Percentiles rank a stretch among this genome's conserved stretches.
These are phyloP conservation scores for Plasmodium gaboni DNA, from an alignment of 169 alveolate genomes.

Conservation along the genomic window DNA sequence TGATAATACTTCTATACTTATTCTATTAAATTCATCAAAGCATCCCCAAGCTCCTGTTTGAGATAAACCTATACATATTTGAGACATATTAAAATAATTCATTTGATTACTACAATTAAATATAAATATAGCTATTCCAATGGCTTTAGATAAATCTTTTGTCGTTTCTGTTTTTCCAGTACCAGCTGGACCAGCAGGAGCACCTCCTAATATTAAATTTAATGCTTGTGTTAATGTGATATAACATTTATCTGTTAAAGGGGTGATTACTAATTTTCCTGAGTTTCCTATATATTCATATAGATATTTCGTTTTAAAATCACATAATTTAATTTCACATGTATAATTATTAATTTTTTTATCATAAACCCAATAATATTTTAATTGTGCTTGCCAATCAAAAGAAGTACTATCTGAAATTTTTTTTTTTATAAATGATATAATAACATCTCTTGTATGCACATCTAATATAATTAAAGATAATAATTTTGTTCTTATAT, in stretches of 20 bases:
- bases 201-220: constrained; percentile 94
- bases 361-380: constrained; percentile 92
- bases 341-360: constrained; percentile 83
- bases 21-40: constrained; percentile 98
- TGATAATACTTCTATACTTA: constrained; percentile 96
- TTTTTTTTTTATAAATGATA: constrained; percentile 92
- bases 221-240: constrained; percentile 96
- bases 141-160: constrained; percentile 96
- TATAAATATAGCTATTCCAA: constrained; percentile 96
- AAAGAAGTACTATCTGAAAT: constrained; percentile 91
- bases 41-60: constrained; percentile 99
- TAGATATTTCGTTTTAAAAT: constrained; percentile 93
- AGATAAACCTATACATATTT: constrained; percentile 95
- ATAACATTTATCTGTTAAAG: constrained; percentile 97
- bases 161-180: constrained; percentile 98
- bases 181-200: constrained; percentile 99
- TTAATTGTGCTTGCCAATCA: constrained; percentile 97
- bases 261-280: constrained; percentile 95
- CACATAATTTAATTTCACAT: constrained; percentile 94
- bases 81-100: constrained; percentile 94
- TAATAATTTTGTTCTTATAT: constrained; percentile 91
- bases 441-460: constrained; percentile 97
- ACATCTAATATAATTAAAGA: constrained; percentile 97
- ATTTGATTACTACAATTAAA: constrained; percentile 96
- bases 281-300: constrained; percentile 98